Evolutionary conservation across 2,329 filamentous ascomycete genomes (phyloP).

Genomic region (Hawksworthiomyces lignivorus): DNA sequence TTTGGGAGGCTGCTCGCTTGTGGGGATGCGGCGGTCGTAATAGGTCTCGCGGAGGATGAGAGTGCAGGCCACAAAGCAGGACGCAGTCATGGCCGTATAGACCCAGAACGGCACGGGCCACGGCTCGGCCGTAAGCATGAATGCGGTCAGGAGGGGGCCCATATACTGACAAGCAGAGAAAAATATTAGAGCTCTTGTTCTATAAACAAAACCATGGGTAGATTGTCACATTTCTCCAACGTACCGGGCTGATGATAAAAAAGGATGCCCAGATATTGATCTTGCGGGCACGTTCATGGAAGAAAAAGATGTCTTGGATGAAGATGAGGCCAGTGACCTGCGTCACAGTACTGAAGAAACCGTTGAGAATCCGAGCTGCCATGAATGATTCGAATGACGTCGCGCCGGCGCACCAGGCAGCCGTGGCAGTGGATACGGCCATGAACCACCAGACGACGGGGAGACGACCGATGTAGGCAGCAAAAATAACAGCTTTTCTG

Average conservation of each 20-base stretch:
- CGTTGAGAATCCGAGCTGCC: constrained; percentile 39
- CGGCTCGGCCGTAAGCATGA: constrained; percentile 36
- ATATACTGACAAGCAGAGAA: constrained; percentile 30
- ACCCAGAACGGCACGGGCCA: constrained; percentile 44
- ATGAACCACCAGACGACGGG: constrained; percentile 37
- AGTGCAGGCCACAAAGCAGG: constrained; percentile 31
- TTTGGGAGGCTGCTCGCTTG: constrained; percentile 26
- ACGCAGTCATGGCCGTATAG: constrained; percentile 31
- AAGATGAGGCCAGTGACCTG: constrained; percentile 42
- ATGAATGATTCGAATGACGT: constrained; percentile 38
- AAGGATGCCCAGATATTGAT: constrained; percentile 39
- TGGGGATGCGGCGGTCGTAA: constrained; percentile 36
- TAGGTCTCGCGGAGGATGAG: constrained; percentile 41
- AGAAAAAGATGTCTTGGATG: constrained; percentile 53
- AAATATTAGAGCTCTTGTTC: too few species aligned
- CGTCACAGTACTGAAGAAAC: constrained; percentile 38
- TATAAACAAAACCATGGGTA: too few species aligned
- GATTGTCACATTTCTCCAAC: too few species aligned
- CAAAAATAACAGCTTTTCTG: constrained; percentile 28
- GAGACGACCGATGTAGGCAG: constrained; percentile 35
- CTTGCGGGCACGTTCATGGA: constrained; percentile 46
- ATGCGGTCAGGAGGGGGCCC: constrained; percentile 37
- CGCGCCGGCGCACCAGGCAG: constrained; percentile 36
- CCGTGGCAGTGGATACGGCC: constrained; percentile 28
- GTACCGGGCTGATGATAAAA: constrained; percentile 7